These are phyloP conservation scores for Tetrapisispora taiwanensis DNA, from an alignment of 805 yeast species.

Conservation along the genomic window DNA sequence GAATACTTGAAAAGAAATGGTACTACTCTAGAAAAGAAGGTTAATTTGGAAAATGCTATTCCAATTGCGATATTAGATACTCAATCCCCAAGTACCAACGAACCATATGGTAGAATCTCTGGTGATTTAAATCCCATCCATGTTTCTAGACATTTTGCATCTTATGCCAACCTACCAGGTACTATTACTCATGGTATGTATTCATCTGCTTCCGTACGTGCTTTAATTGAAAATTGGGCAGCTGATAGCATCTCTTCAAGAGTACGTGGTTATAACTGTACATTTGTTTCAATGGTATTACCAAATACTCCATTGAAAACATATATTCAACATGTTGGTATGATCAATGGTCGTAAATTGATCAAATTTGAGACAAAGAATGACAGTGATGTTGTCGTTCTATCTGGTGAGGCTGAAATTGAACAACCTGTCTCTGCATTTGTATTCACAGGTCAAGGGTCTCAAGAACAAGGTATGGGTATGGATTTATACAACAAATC, in stretches of 20 bases:
- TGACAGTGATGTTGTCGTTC: constrained; percentile 70
- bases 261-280: constrained; percentile 87
- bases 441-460: constrained; percentile 99
- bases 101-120: constrained; percentile 92
- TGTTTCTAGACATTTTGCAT: constrained; percentile 89
- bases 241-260: constrained; percentile 94
- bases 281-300: constrained; percentile 92
- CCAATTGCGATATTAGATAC: constrained; percentile 56
- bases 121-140: constrained; percentile 99
- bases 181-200: constrained; percentile 99
- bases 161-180: constrained; percentile 89
- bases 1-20: constrained; percentile 91
- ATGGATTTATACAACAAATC: constrained; percentile 92
- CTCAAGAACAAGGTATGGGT: constrained; percentile 99
- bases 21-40: constrained; percentile 86
- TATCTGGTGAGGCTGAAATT: constrained; percentile 94
- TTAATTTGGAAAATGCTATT: constrained; percentile 79
- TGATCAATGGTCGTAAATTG: constrained; percentile 98
- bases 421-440: constrained; percentile 96
- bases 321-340: constrained; percentile 88
- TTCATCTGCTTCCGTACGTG: constrained; percentile 91
- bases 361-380: constrained; percentile 84
- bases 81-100: constrained; percentile 92
- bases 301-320: constrained; percentile 89
- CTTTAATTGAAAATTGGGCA: constrained; percentile 95